Percentiles rank a stretch among this genome's conserved stretches.
These are phyloP conservation scores for Truncatella angustata DNA, from an alignment of 2,329 filamentous ascomycete genomes.

Conservation along the genomic window DNA sequence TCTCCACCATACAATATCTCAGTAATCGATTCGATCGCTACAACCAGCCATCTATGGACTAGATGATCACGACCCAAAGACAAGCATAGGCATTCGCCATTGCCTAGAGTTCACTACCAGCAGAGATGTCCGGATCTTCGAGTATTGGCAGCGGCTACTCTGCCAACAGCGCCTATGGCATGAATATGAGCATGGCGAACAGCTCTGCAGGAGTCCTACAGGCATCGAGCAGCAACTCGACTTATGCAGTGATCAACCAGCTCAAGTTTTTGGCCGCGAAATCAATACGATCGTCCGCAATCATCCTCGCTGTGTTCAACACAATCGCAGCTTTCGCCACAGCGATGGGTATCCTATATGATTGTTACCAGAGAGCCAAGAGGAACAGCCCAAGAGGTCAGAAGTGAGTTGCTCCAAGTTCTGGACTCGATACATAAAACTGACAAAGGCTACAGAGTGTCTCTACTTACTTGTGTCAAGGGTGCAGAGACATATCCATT, in stretches of 20 bases:
- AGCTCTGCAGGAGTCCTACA: constrained; percentile 24
- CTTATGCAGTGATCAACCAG: constrained; percentile 47
- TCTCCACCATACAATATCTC: constrained; percentile 14
- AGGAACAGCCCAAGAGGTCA: constrained; percentile 33
- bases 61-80: constrained; percentile 39
- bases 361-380: constrained; percentile 48
- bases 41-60: constrained; percentile 30
- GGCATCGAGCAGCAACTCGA: constrained; percentile 36
- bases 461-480: constrained; percentile 40
- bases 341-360: constrained; percentile 54
- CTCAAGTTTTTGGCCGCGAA: constrained; percentile 52
- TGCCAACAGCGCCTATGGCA: constrained; percentile 22
- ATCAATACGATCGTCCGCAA: constrained; percentile 59
- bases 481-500: constrained; percentile 53
- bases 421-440: constrained; percentile 22
- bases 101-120: constrained; percentile 22
- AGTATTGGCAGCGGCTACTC: constrained; percentile 18
- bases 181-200: constrained; percentile 22
- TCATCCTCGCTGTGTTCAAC: constrained; percentile 62
- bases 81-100: constrained; percentile 25
- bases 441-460: constrained; percentile 22
- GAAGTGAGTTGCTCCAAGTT: constrained; percentile 34
- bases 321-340: constrained; percentile 56
- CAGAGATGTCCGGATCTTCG: constrained; percentile 23
- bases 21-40: constrained; percentile 20